These are phyloP conservation scores for Vitis riparia DNA, from an alignment of 164 flowering plant genomes.

Conservation along the genomic window DNA sequence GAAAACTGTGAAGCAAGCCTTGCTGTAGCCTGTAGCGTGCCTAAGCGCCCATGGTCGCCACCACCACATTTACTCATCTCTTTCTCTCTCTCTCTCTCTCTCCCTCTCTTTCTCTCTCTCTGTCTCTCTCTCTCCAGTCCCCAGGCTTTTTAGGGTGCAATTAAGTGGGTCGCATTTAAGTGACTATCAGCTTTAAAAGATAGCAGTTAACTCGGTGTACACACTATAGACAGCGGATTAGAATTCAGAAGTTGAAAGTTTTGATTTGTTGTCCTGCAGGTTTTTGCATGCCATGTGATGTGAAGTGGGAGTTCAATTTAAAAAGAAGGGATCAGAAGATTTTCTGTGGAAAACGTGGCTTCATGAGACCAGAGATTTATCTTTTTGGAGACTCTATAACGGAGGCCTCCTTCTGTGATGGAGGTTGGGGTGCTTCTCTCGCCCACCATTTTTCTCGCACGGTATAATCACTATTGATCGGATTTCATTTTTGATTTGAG, in stretches of 20 bases:
- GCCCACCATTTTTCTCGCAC: conserved; percentile 63
- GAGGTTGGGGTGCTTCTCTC: conserved; percentile 84
- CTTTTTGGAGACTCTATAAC: conserved; percentile 92
- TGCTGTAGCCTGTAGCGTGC: too few species aligned
- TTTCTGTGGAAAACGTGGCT: too few species aligned
- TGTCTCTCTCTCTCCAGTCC: not conserved
- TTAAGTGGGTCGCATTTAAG: not conserved
- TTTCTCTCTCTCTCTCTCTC: not conserved
- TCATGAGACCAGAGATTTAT: conserved; percentile 71
- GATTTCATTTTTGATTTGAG: not conserved
- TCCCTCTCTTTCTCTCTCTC: conserved; percentile 1
- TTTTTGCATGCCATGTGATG: too few species aligned
- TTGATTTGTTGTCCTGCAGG: too few species aligned
- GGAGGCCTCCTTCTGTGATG: conserved; percentile 57
- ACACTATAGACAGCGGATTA: too few species aligned
- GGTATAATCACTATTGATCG: conserved; percentile 23
- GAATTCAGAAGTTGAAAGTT: too few species aligned
- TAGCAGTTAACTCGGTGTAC: too few species aligned
- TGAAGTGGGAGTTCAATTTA: not conserved
- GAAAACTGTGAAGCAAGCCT: too few species aligned
- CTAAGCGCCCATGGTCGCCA: not conserved
- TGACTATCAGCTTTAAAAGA: not conserved
- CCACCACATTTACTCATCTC: not conserved
- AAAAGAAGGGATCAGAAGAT: too few species aligned
- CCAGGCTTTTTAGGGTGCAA: not conserved